Conservation (phyloP, 257 asterid species). For the Salvia splendens region DNA sequence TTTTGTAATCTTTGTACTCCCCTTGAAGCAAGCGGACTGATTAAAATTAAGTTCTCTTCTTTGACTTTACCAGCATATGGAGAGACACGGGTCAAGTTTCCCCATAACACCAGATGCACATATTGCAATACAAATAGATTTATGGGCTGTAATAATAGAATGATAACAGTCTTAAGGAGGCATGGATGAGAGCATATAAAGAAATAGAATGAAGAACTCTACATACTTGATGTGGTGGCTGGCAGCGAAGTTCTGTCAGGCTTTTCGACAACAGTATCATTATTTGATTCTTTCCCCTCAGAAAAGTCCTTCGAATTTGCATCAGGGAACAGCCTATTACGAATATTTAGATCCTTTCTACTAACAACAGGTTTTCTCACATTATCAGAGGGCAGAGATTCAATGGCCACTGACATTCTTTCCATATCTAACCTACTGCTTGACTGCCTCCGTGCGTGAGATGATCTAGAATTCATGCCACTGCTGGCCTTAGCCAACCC, state of each 20-base stretch:
- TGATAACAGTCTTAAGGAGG: conserved; percentile 9
- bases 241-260: conserved; percentile 50
- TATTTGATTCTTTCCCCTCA: conserved; percentile 50
- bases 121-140: neutral
- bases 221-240: conserved; percentile 42
- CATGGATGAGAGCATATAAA: conserved; percentile 21
- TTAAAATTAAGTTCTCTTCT: neutral
- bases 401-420: conserved; percentile 53
- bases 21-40: conserved; percentile 10
- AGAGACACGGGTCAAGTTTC: conserved; percentile 5
- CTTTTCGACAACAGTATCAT: conserved; percentile 47
- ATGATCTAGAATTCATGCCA: conserved; percentile 47
- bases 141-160: conserved; percentile 6
- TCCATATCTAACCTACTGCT: conserved; percentile 58
- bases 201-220: conserved; percentile 38
- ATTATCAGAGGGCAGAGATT: conserved; percentile 43
- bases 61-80: neutral
- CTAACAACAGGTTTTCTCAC: conserved; percentile 36
- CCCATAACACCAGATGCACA: conserved; percentile 9
- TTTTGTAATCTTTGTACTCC: conserved; percentile 13
- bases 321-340: conserved; percentile 46
- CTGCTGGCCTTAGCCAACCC: conserved; percentile 43
- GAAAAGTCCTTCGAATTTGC: conserved; percentile 61
- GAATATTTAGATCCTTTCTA: conserved; percentile 46
- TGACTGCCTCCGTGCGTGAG: conserved; percentile 62